A percentile compares a stretch with the other conserved stretches of the same genome.
These are phyloP conservation scores for Astragalus glycyphyllos DNA, from an alignment of 306 rosid species.

Conservation along the genomic window DNA sequence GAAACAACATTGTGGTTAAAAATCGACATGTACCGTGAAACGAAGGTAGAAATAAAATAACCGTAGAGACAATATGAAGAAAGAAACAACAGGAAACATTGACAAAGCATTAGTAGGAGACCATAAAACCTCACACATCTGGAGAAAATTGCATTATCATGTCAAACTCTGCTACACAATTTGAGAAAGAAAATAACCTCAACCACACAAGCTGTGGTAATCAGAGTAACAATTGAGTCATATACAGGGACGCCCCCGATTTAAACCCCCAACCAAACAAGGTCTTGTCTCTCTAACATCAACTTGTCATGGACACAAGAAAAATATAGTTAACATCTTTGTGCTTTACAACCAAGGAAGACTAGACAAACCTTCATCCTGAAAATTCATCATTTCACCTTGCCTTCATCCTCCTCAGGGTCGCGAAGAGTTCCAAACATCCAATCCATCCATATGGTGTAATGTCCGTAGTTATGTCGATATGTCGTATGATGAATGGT, in stretches of 20 bases:
- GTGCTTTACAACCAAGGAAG: slow-evolving; percentile 43
- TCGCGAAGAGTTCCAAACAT: slow-evolving; percentile 89
- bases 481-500: slow-evolving; percentile 94
- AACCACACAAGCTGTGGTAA: background rate
- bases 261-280: slow-evolving; percentile 12
- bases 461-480: slow-evolving; percentile 93
- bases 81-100: background rate
- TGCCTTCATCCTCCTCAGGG: slow-evolving; percentile 61
- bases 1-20: too few relatives aligned
- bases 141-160: slow-evolving; percentile 21
- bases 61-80: background rate
- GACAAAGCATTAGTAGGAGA: background rate
- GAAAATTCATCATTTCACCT: slow-evolving; percentile 49
- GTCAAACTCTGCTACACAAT: slow-evolving; percentile 23
- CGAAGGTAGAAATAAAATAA: too few relatives aligned
- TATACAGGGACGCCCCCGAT: slow-evolving; percentile 20
- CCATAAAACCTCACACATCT: background rate
- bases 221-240: slow-evolving; percentile 31
- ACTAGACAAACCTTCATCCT: slow-evolving; percentile 1
- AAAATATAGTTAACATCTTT: slow-evolving; percentile 22
- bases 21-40: too few relatives aligned
- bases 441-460: slow-evolving; percentile 96
- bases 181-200: slow-evolving; percentile 37
- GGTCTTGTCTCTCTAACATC: slow-evolving; percentile 14
- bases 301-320: slow-evolving; percentile 32